Percentiles rank a stretch among this genome's conserved stretches.
These are phyloP conservation scores for Encephalitozoon cuniculi DNA, from an alignment of 371 early-diverging fungal genomes.

Conservation along the genomic window DNA sequence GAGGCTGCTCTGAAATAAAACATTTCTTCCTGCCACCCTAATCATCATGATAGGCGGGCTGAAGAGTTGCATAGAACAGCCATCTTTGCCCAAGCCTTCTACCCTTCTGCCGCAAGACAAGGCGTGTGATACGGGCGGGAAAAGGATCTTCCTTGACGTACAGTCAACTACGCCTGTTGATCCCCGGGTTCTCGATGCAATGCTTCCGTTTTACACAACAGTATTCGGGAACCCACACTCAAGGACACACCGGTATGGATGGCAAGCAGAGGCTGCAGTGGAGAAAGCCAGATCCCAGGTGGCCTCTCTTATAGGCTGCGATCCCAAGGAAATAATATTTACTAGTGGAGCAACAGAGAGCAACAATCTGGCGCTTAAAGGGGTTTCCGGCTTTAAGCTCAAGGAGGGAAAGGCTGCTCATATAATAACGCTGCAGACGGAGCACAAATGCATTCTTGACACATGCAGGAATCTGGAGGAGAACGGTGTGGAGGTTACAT, in stretches of 20 bases:
- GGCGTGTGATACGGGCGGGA: not conserved
- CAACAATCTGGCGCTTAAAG: constrained; percentile 88
- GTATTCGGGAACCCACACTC: constrained; percentile 95
- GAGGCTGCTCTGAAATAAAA: not conserved
- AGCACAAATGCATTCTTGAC: constrained; percentile 97
- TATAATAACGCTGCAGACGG: constrained; percentile 92
- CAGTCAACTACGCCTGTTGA: constrained; percentile 94
- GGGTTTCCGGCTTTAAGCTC: constrained; percentile 80
- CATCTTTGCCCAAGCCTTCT: not conserved
- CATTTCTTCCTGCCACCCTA: not conserved
- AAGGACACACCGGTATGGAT: constrained; percentile 89
- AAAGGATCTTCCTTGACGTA: constrained; percentile 76
- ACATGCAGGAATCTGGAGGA: constrained; percentile 90
- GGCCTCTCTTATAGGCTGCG: constrained; percentile 79
- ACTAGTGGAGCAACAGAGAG: constrained; percentile 98
- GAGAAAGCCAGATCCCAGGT: constrained; percentile 81
- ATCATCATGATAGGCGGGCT: not conserved
- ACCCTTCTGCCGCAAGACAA: not conserved
- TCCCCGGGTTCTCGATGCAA: constrained; percentile 86
- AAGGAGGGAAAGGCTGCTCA: constrained; percentile 63
- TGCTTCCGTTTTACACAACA: constrained; percentile 87
- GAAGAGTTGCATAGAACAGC: not conserved
- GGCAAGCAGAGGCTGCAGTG: constrained; percentile 88
- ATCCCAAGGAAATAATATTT: constrained; percentile 92
- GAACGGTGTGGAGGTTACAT: constrained; percentile 86